Base-by-base conservation (phyloP, 2,329 filamentous ascomycete species). In the Aspergillus chevalieri region DNA sequence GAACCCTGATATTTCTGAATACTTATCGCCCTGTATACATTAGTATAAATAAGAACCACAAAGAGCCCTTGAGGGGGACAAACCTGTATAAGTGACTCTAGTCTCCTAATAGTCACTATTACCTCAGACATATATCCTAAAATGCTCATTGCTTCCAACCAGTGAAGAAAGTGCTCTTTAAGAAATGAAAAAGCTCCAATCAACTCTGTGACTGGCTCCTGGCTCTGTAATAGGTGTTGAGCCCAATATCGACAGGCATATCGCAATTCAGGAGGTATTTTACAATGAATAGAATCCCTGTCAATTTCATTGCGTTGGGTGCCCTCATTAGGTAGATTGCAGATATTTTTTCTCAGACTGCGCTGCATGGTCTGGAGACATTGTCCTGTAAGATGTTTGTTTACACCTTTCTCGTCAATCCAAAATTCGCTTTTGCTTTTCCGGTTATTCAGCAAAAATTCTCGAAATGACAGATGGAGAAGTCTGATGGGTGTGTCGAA, bases 161-260 rank as follows among this genome's bases (percentile, higher is more conserved):
- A 49, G 36, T 49, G 48, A 33, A 49, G 48, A 34, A 46, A 46
- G 12, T 49, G 48, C 10, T 3, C 6, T 15, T 46, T 30, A 2
- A 49, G 48, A 30, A 49, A 49, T 24, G 28, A 8, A 19, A 41
- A 34, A 10, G 22, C 36, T 21, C 19, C 39, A 34, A 47, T 43
- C 12, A 36, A 12, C n/a, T 49, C 43, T 17, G 21, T 21, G 34
- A 55, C 44, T 28, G 38, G 46, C 34, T 42, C 10, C 7, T 50
- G n/a, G 36, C 51, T 54, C n/a, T 57, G 49, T 21, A 50, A 10
- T 21, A 62, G 14, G 53, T 65, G 60, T 26, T 61, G 48, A 21
- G 53, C 51, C 62, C 58, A 65, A 41, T 63, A 62, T 4, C 51
- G 57, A 54, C 57, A 64, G 17, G 59, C 47, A 45, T 64, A 65